Evolutionary conservation across 768 basidiomycete genomes (phyloP), one percentile per base, ranked within the genome.

Genomic region (Lactarius indigo): DNA sequence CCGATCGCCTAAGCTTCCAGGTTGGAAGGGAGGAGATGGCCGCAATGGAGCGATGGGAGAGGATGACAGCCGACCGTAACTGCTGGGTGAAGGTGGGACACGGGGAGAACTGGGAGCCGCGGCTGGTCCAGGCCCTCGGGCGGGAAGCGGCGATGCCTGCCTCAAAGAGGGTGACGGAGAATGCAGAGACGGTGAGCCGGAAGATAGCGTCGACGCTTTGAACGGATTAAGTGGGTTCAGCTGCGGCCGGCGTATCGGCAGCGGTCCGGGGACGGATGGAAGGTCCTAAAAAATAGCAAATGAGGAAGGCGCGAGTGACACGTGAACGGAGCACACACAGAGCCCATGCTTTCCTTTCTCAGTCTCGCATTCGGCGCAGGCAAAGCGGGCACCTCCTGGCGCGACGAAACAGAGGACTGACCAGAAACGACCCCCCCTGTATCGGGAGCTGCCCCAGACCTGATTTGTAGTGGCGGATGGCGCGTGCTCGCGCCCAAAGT

Each of bases 171-270:
- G 79, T 0, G 83, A 82, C 2, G 80, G 81, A 0, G 82, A 83
- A 69, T 83, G 80, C 0, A 83, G 70, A 1, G 82, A 83, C 0
- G 82, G 81, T 8, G 82, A 81, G 10, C 82, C 82, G 0, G 23
- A 68, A 4, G 83, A 84, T 15, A 84, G 76, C 0, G 83, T 81
- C 12, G 81, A 79, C 7, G 82, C 79, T 70, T 83, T 84, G 78
- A 84, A 84, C 18, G 82, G 80, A 64, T 81, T 78, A 2, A 83
- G 77, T 0, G 78, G 72, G 39, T 75, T 78, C 26, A 83, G 76
- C 31, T 76, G 77, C 4, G 80, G 77, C 55, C 75, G 76, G 18
- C 82, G 80, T n/a, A 83, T 82, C 3, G 81, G 81, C 15, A 83
- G 64, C 7, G 81, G 75, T 31, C 76, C 76, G 1, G 81, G 77